Percentiles rank a stretch among this genome's conserved stretches.
These are phyloP conservation scores for Neodidymelliopsis sp. DNA, from an alignment of 2,329 filamentous ascomycete genomes.

Conservation along the genomic window DNA sequence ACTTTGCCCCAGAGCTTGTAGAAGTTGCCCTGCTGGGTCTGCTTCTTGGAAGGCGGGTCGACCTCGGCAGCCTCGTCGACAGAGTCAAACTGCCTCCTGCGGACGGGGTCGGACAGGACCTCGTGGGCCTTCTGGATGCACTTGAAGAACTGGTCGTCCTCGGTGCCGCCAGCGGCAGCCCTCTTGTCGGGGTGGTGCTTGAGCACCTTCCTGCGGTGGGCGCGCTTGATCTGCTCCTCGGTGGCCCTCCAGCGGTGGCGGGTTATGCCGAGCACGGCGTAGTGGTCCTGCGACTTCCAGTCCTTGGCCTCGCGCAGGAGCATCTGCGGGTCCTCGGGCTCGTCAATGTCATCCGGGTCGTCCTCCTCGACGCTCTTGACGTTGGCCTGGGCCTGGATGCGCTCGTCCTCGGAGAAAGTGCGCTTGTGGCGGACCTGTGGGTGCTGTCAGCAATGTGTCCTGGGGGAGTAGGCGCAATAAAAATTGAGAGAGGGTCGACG, in stretches of 20 bases:
- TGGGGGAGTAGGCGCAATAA: too few relatives aligned
- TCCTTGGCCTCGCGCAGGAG: slow-evolving; percentile 95
- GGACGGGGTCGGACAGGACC: slow-evolving; percentile 87
- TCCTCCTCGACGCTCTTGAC: slow-evolving; percentile 96
- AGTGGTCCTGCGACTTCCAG: slow-evolving; percentile 99
- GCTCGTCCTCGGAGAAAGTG: slow-evolving; percentile 98
- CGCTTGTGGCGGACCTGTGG: slow-evolving; percentile 82
- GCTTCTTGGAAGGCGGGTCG: slow-evolving; percentile 91
- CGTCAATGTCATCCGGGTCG: slow-evolving; percentile 89
- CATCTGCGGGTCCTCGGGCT: slow-evolving; percentile 91
- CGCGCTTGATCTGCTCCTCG: slow-evolving; percentile 98
- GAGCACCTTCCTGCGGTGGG: slow-evolving; percentile 99
- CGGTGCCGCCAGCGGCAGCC: slow-evolving; percentile 82
- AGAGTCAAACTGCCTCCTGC: slow-evolving; percentile 94
- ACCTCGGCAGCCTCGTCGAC: slow-evolving; percentile 94
- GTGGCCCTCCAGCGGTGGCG: slow-evolving; percentile 93
- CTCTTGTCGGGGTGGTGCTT: slow-evolving; percentile 99
- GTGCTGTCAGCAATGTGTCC: slow-evolving; percentile 23
- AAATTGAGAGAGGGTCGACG: slow-evolving; percentile 37
- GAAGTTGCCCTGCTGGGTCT: slow-evolving; percentile 83
- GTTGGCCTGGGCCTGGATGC: slow-evolving; percentile 92
- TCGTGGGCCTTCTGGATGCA: slow-evolving; percentile 99
- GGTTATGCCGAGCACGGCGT: slow-evolving; percentile 90
- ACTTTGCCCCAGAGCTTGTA: slow-evolving; percentile 93
- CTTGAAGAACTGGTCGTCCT: slow-evolving; percentile 99